Evolutionary conservation across 169 alveolate genomes (phyloP), one percentile per base, ranked within the genome.

Genomic region (Babesia ovis): DNA sequence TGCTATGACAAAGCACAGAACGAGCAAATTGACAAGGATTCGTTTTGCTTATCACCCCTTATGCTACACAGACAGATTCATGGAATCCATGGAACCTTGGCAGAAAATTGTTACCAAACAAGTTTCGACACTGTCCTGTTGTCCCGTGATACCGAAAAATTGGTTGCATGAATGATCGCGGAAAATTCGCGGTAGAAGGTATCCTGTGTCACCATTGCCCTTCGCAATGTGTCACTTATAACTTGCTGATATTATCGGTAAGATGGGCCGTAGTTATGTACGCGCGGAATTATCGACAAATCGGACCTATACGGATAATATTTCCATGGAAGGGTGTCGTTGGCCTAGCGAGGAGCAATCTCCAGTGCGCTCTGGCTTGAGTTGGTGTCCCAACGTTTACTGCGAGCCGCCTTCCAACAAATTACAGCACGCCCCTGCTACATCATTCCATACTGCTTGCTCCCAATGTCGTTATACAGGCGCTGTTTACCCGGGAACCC

Each of bases 141-240:
- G 34, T 0, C 12, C 0, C 0, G 18, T 25, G 37, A 42, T 8
- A 12, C 39, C 70, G 54, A 60, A 42, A 27, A 59, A 25, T 4
- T 22, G 50, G 54, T 39, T 60, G 70, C 70, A 60, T 48, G 70
- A 60, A 39, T 14, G 23, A 42, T 11, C 54, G 56, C 42, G 39
- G 70, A 60, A 60, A 60, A 60, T 60, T 60, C 55, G n/a, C 70
- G 56, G 70, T 29, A 22, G 56, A 42, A 37, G 70, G 57, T 41
- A 27, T 31, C 22, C 27, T 39, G 55, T 16, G 42, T 23, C 14
- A 29, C 31, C 31, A n/a, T 57, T 29, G 18, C 31, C 12, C 29
- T 29, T 48, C 6, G 18, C 22, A 11, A 54, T 11, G 9, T 20
- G 6, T 3, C 45, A 32, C 12, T 53, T 35, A 35, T 57, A 39